Evolutionary conservation across 2,329 filamentous ascomycete species (phyloP).

Genomic region (Ophiosphaerella korrae): DNA sequence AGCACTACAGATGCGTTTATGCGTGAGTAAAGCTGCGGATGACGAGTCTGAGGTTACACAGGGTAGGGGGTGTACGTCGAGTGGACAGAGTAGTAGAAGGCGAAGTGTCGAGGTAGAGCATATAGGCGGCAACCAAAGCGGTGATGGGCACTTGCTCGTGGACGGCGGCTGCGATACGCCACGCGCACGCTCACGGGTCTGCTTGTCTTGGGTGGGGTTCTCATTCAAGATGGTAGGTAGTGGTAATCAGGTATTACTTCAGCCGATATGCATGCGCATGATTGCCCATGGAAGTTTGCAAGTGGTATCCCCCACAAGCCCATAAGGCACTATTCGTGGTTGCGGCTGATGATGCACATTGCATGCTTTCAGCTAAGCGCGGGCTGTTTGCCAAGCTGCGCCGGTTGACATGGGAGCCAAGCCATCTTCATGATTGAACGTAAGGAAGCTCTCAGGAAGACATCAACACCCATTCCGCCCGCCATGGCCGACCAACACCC

Average conservation of each 20-base stretch:
- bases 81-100: conserved; percentile 10
- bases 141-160: conserved; percentile 6
- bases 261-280: no score
- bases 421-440: conserved; percentile 20
- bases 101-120: conserved; percentile 15
- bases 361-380: conserved; percentile 6
- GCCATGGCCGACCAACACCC: conserved; percentile 43
- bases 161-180: neutral
- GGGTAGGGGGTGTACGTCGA: conserved; percentile 10
- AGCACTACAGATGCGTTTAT: neutral
- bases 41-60: conserved; percentile 3
- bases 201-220: neutral
- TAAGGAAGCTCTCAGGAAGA: conserved; percentile 25
- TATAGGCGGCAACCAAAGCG: conserved; percentile 23
- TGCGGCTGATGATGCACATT: conserved; percentile 13
- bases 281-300: no score
- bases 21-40: no score
- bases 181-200: neutral
- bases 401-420: neutral
- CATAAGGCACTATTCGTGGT: neutral
- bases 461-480: conserved; percentile 35
- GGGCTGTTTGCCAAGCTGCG: conserved; percentile 10
- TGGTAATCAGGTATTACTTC: neutral
- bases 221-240: neutral
- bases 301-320: no score